Base-by-base conservation (phyloP, 257 asterid genomes). In the Nicotiana knightiana region DNA sequence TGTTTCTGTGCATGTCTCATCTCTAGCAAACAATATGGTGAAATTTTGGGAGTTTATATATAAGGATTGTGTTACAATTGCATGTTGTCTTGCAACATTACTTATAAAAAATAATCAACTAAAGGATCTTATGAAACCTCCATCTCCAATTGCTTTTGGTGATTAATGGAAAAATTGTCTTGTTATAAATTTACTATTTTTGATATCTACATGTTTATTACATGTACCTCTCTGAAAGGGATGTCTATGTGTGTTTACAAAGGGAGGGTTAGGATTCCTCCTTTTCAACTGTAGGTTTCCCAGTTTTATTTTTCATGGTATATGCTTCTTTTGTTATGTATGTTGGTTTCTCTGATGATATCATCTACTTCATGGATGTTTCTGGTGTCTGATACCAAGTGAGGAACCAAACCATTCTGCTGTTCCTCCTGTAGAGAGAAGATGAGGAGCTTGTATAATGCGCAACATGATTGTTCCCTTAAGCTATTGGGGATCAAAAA, bases 101-200 rank as follows among this genome's bases (percentile, higher is more conserved):
- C 43, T 46, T 73, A 43, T 6, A n/a, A 7, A 12, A 7, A 15
- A n/a, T 46, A 73, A 48, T 15, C 53, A 48, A 46, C 61, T 6
- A 13, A 7, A 75, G 46, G 43, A 26, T 54, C 79, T 51, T 75
- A 26, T 75, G 63, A 75, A 75, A 24, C 79, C 79, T 51, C 17
- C 9, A 73, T 73, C 79, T 71, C 79, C 79, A 24, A 24, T 71
- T 46, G 21, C 77, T n/a, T 39, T 39, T 68, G 77, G n/a, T 32
- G 46, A 68, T 39, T 68, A 58, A 58, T n/a, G 21, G 10, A n/a
- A n/a, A 21, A 59, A 59, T n/a, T n/a, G 30, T 21, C 58, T 51
- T 11, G 77, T 68, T 48, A 39, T 21, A 68, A 68, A 39, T 68
- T 68, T 39, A n/a, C 57, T 39, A 2, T 35, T n/a, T 68, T 10